Percentiles rank a stretch among this genome's conserved stretches.
These are phyloP conservation scores for Avena insularis DNA, from an alignment of 176 grass and related monocot genomes.

Conservation along the genomic window DNA sequence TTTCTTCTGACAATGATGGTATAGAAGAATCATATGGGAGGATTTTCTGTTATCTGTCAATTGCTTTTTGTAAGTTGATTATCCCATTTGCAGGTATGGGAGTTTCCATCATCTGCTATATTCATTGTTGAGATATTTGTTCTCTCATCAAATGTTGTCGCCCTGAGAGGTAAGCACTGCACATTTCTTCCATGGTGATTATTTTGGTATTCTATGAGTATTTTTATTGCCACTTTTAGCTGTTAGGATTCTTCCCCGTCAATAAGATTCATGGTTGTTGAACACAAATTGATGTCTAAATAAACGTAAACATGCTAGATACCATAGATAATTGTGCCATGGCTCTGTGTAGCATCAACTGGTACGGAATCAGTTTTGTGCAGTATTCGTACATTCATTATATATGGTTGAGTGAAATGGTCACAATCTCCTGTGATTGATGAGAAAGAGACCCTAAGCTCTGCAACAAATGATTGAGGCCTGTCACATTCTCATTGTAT, in stretches of 20 bases:
- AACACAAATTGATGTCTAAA: background rate
- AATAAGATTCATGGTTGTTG: background rate
- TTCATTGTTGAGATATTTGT: conserved; percentile 79
- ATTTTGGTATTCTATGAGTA: conserved; percentile 28
- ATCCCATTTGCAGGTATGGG: conserved; percentile 77
- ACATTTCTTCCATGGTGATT: background rate
- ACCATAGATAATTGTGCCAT: background rate
- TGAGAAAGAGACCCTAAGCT: background rate
- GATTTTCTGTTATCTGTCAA: conserved; percentile 33
- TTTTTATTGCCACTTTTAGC: conserved; percentile 22
- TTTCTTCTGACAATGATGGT: conserved; percentile 89
- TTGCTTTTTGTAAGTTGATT: conserved; percentile 17
- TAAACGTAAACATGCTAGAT: background rate
- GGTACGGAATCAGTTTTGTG: background rate
- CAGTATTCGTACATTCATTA: background rate
- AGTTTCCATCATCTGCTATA: conserved; percentile 82
- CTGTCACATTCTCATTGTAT: conserved; percentile 17
- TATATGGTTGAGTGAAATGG: conserved; percentile 25
- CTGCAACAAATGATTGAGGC: conserved; percentile 38
- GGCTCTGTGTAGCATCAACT: background rate
- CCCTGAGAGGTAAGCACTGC: conserved; percentile 69
- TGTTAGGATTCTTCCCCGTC: conserved; percentile 20
- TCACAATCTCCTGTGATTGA: conserved; percentile 18
- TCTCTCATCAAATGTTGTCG: conserved; percentile 87
- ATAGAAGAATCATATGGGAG: conserved; percentile 17